These are phyloP conservation scores for Aureobasidium sp. DNA, from an alignment of 2,329 filamentous ascomycete species.

Conservation along the genomic window DNA sequence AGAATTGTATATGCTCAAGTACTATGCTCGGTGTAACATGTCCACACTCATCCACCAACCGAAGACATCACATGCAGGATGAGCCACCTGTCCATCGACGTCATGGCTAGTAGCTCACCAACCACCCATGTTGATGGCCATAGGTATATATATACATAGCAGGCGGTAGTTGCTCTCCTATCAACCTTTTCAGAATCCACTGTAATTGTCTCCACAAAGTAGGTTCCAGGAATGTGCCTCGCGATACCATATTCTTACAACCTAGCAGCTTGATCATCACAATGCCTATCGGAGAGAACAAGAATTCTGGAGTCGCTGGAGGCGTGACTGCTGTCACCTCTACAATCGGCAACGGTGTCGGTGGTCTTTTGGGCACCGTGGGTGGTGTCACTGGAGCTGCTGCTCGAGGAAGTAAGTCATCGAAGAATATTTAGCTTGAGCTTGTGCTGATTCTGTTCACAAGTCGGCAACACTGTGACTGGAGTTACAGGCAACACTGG, in stretches of 20 bases:
- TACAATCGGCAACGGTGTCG: constrained; percentile 46
- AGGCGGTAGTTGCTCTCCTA: not conserved
- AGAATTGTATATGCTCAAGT: not conserved
- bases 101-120: not conserved
- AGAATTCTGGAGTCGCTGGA: constrained; percentile 38
- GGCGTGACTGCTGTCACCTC: constrained; percentile 48
- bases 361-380: constrained; percentile 45
- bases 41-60: not conserved
- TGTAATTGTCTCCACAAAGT: not conserved
- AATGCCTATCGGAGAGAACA: constrained; percentile 14
- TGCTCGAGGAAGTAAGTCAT: constrained; percentile 26
- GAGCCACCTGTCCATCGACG: constrained; percentile 1
- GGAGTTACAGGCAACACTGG: constrained; percentile 33
- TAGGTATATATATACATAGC: not conserved
- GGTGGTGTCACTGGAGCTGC: constrained; percentile 44
- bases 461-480: constrained; percentile 36
- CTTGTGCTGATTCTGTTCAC: not conserved
- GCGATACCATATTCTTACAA: not conserved
- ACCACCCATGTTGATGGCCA: not conserved
- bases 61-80: not conserved
- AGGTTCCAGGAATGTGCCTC: not conserved
- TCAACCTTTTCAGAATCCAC: not conserved
- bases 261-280: not conserved
- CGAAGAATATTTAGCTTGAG: too few species aligned
- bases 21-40: not conserved